Evolutionary conservation across 345 rosid species (phyloP), one percentile per base, ranked within the genome.

Genomic region (Garcia nutans): DNA sequence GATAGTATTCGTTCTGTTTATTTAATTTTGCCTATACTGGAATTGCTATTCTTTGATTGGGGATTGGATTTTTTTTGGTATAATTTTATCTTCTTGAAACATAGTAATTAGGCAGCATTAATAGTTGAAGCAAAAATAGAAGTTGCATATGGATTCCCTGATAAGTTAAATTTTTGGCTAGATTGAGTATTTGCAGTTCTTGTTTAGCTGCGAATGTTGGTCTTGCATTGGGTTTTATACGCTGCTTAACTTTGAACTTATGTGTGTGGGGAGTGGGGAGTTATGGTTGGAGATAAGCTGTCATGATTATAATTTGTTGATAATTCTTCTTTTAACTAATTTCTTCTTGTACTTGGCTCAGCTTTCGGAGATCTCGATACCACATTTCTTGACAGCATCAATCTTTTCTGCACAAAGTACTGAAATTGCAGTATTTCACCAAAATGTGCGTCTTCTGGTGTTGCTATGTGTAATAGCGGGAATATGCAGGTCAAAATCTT

Each of bases 321-420:
- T 33, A 10, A 26, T 62, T 70, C 4, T 31, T 24, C 42, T 66
- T n/a, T 68, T 80, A 64, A 78, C 73, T 33, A 22, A 54, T 71
- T 66, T 67, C 13, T 79, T 58, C 49, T 13, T 72, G 41, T 80
- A 63, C 49, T 10, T 83, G 88, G 74, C 79, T 76, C 92, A 95
- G 99, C 91, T 96, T 73, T 86, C 98, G 49, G 98, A 93, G 87
- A 86, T 96, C 60, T 82, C 86, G 1, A 87, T 93, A 79, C 98
- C 98, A 23, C 98, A 96, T 88, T 96, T 81, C 86, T 79, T 96
- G 88, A 96, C 99, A 23, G 97, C 99, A 62, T 91, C 99, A 13
- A 91, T 95, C 42, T 95, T 95, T 86, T 84, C 97, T 2, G 96
- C 98, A 47, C 93, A 93, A 79, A 89, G 88, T 70, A 83, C 89